Base-by-base conservation (phyloP, 257 asterid species). In the Fraxinus excelsior region DNA sequence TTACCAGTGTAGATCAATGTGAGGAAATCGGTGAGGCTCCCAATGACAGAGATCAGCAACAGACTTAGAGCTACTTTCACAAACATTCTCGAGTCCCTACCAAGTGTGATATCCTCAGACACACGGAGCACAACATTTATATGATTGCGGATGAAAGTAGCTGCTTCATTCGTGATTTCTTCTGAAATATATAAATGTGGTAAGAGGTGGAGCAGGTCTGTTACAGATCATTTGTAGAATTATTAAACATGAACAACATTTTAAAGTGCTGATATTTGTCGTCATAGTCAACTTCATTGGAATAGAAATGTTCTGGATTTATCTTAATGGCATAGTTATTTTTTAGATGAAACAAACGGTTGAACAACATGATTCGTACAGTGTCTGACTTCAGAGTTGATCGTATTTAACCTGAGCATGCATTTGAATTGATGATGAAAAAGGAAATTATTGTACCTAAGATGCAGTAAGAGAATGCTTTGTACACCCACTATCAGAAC, bases 191-290 rank as follows among this genome's bases (percentile, higher is more conserved):
- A 71, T 78, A 86, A 40, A 86, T 86, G 94, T 13, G 98, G 99
- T 67, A 95, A 83, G 84, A 67, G 96, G 90, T 4, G 99, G 98
- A 73, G 96, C 82, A 23, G 97, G 96, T 82, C 98, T 95, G 91
- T 79, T 80, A 58, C 84, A 82, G 75, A 80, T 70, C 21, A 58
- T 38, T 65, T 34, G 78, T 37, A 65, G 23, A 53, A 7, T 38
- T n/a, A 37, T 71, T 68, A 56, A 35, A 62, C 28, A 66, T 69
- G 40, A 13, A 10, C 42, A 21, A 26, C 70, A 58, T 26, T 12
- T 23, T 62, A 4, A 62, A 25, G 31, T 10, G 5, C 26, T 25
- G 26, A 56, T 56, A 60, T 2, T 16, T 60, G 34, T 56, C 28
- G 1, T 14, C 25, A 25, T 70, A 32, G 19, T 42, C 3, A 40